Evolutionary conservation across 768 basidiomycete genomes (phyloP), one percentile per base, ranked within the genome.

Genomic region (Lactarius sanguifluus): DNA sequence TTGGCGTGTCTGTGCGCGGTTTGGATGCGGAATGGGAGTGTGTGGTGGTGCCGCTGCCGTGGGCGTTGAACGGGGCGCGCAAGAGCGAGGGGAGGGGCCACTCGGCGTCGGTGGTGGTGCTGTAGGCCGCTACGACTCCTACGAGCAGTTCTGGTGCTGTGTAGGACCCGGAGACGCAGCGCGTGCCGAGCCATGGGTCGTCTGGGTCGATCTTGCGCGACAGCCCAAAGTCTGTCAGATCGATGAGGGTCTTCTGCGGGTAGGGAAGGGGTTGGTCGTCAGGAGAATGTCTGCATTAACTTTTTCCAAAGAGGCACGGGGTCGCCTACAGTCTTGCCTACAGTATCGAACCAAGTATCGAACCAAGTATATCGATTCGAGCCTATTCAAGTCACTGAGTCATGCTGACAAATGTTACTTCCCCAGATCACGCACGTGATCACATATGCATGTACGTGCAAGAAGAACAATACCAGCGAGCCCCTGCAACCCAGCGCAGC

Each of bases 191-290:
- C 16, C 86, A 77, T 1, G 88, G 89, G 1, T 79, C 71, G 6
- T 81, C 76, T 18, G 87, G 82, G 71, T 91, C 85, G 70, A 94
- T 86, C 76, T 93, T 93, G 32, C 92, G 83, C 18, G 92, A 87
- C n/a, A 96, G 84, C 8, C 93, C 93, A 72, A 95, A 96, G 74
- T 96, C 94, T 52, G 90, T 90, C 10, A 95, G 80, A 73, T 94
- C 93, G 76, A 95, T 79, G 7, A 94, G 80, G 1, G 20, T 36
- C 56, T 1, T 76, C 66, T 15, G 81, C 80, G 5, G 79, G 76
- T 3, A 77, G 76, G 2, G 70, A 61, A 70, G 1, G 81, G 78
- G 59, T 81, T 75, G 2, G 82, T 79, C 0, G 91, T 91, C 56
- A 94, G 81, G 57, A 94, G 83, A 71, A 93, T 89, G 73, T 93